Evolutionary conservation across 2,329 filamentous ascomycete species (phyloP).

Genomic region (Sarocladiaceae sp.): DNA sequence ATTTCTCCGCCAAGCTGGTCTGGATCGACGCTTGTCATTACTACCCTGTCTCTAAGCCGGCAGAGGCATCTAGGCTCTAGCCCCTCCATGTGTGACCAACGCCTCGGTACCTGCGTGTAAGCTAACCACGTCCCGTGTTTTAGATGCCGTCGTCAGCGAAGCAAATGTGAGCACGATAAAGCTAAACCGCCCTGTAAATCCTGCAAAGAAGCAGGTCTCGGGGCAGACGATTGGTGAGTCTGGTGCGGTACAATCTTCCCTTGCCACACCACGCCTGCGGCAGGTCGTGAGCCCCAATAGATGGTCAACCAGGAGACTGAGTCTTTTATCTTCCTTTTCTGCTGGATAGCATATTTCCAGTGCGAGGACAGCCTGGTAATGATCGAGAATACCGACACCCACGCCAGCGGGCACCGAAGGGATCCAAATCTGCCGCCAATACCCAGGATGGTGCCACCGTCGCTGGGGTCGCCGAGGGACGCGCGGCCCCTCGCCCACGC

Average conservation of each 20-base stretch:
- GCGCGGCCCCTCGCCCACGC: slow-evolving; percentile 16
- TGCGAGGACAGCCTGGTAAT: slow-evolving; percentile 45
- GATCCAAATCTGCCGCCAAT: slow-evolving; percentile 12
- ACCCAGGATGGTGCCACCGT: slow-evolving; percentile 30
- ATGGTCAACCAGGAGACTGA: background rate
- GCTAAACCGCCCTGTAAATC: slow-evolving; percentile 43
- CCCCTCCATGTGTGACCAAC: background rate
- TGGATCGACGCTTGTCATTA: background rate
- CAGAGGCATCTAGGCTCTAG: background rate
- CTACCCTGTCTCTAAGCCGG: background rate
- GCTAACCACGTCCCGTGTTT: slow-evolving; percentile 8
- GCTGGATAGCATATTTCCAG: slow-evolving; percentile 39
- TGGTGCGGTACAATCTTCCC: background rate
- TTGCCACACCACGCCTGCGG: background rate
- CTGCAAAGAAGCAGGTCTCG: slow-evolving; percentile 43
- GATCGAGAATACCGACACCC: slow-evolving; percentile 53
- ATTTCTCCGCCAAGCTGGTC: slow-evolving; percentile 6
- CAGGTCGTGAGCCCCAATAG: background rate
- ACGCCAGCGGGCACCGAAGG: slow-evolving; percentile 41
- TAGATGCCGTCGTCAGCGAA: slow-evolving; percentile 52
- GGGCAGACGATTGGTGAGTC: slow-evolving; percentile 42
- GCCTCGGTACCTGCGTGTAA: background rate
- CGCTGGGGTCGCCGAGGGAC: slow-evolving; percentile 29
- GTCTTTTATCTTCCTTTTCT: background rate
- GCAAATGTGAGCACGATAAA: slow-evolving; percentile 48